phyloP scores from a whole-genome alignment of 352 stramenopile genomes.

The Pythium aristosporum region DNA sequence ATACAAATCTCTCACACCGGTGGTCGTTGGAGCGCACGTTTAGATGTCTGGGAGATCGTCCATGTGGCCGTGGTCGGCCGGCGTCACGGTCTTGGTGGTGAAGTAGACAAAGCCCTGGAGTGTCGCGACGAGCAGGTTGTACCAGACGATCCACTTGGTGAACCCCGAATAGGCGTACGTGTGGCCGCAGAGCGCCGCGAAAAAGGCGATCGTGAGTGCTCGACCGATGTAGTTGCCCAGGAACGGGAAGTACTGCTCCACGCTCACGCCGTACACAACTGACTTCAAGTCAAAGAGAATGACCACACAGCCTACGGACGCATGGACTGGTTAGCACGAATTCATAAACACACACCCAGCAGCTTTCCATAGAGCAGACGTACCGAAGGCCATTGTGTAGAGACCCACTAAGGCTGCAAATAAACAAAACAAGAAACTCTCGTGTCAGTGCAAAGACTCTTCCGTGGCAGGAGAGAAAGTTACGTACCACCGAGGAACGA shows the following conservation, averaged over 20 bases:
- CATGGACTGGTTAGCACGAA: not conserved
- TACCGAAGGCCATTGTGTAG: conserved; percentile 88
- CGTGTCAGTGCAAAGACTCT: conserved; percentile 7
- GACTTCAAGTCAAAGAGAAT: conserved; percentile 88
- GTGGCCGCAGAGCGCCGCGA: conserved; percentile 72
- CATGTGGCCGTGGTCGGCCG: conserved; percentile 47
- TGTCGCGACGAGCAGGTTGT: conserved; percentile 74
- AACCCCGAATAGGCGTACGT: conserved; percentile 66
- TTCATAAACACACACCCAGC: not conserved
- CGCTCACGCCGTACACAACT: conserved; percentile 75
- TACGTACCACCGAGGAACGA: conserved; percentile 52
- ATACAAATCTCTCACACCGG: not conserved
- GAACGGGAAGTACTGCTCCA: conserved; percentile 87
- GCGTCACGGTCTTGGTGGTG: conserved; percentile 73
- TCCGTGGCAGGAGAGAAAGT: not conserved
- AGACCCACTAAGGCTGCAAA: conserved; percentile 62
- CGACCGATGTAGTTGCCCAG: conserved; percentile 86
- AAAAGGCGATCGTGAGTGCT: conserved; percentile 76
- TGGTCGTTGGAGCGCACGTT: not conserved
- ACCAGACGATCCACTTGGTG: conserved; percentile 71
- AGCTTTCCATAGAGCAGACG: not conserved
- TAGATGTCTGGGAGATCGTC: conserved; percentile 70
- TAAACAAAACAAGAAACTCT: conserved; percentile 6
- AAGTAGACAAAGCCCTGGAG: conserved; percentile 83
- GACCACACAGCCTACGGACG: conserved; percentile 46